phyloP scores from a whole-genome alignment of 2,329 filamentous ascomycete species.

The Davidsoniella neocaledoniae region DNA sequence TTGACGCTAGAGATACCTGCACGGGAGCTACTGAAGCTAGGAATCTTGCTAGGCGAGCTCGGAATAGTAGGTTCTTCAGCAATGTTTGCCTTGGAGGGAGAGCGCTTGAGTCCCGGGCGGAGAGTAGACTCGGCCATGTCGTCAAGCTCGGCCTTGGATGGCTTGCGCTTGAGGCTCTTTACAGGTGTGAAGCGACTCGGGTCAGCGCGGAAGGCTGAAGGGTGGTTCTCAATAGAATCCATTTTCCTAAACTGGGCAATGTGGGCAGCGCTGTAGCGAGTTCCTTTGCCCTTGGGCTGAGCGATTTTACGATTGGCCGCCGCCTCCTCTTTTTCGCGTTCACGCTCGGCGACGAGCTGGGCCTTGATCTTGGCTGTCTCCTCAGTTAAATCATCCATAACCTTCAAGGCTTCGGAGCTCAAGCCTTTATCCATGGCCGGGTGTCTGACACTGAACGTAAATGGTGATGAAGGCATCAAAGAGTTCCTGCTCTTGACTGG shows the following conservation, averaged over 20 bases:
- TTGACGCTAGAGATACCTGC: constrained; percentile 38
- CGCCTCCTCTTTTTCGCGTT: constrained; percentile 31
- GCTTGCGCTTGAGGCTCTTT: constrained; percentile 14
- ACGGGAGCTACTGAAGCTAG: constrained; percentile 4
- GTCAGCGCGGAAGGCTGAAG: constrained; percentile 56
- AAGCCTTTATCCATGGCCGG: constrained; percentile 31
- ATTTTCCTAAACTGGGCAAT: constrained; percentile 90
- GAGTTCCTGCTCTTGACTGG: constrained; percentile 37
- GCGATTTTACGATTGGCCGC: constrained; percentile 52
- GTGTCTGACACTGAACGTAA: constrained; percentile 48
- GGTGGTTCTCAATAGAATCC: constrained; percentile 83
- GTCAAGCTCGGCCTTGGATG: constrained; percentile 47
- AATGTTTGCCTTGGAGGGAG: constrained; percentile 20
- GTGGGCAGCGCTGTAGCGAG: constrained; percentile 72
- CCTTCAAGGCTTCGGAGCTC: constrained; percentile 41
- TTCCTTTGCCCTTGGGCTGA: constrained; percentile 57
- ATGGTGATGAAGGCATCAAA: constrained; percentile 37
- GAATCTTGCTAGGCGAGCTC: constrained; percentile 12
- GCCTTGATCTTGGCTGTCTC: constrained; percentile 56
- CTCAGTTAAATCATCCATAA: constrained; percentile 53
- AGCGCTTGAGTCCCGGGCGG: constrained; percentile 18
- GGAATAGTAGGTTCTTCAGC: constrained; percentile 15
- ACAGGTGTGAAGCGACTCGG: constrained; percentile 34
- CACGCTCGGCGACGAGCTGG: constrained; percentile 45
- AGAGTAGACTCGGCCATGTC: constrained; percentile 32